phyloP scores from a whole-genome alignment of 305 asterid species.

The Coffea humblotiana region DNA sequence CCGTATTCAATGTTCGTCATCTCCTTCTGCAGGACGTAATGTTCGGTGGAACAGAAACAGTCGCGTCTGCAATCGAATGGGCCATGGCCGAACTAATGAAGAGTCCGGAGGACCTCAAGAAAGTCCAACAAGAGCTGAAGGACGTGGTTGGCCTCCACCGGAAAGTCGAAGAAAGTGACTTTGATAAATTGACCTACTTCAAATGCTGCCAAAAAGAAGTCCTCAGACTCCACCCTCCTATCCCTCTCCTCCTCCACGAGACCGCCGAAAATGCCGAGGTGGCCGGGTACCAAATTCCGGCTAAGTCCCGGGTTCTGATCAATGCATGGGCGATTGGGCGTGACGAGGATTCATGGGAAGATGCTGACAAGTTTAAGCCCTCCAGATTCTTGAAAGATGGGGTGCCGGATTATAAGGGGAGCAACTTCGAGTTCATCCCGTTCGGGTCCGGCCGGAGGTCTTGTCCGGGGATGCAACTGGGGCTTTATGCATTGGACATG shows the following conservation, averaged over 20 bases:
- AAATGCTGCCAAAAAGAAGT: slow-evolving; percentile 72
- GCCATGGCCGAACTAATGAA: slow-evolving; percentile 69
- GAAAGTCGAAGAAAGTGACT: slow-evolving; percentile 60
- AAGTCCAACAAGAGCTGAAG: slow-evolving; percentile 59
- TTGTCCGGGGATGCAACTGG: slow-evolving; percentile 94
- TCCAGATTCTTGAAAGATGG: slow-evolving; percentile 49
- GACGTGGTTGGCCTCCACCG: slow-evolving; percentile 61
- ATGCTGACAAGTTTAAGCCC: slow-evolving; percentile 55
- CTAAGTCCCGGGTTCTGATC: slow-evolving; percentile 59
- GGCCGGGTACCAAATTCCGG: slow-evolving; percentile 68
- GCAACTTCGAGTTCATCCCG: slow-evolving; percentile 70
- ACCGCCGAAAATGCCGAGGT: slow-evolving; percentile 56
- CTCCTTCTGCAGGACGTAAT: slow-evolving; percentile 57
- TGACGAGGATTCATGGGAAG: slow-evolving; percentile 63
- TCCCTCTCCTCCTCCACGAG: slow-evolving; percentile 90
- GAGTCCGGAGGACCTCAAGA: slow-evolving; percentile 55
- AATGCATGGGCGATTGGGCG: slow-evolving; percentile 86
- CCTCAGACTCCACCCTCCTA: slow-evolving; percentile 90
- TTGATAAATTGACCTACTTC: slow-evolving; percentile 58
- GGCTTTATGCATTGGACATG: slow-evolving; percentile 64
- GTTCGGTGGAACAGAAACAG: slow-evolving; percentile 97
- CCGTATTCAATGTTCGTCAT: not conserved
- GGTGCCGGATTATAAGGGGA: slow-evolving; percentile 69
- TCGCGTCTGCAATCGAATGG: slow-evolving; percentile 89
- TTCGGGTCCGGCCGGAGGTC: slow-evolving; percentile 94